These are phyloP conservation scores for Eucalyptus sp. DNA, from an alignment of 345 rosid genomes.

Conservation along the genomic window DNA sequence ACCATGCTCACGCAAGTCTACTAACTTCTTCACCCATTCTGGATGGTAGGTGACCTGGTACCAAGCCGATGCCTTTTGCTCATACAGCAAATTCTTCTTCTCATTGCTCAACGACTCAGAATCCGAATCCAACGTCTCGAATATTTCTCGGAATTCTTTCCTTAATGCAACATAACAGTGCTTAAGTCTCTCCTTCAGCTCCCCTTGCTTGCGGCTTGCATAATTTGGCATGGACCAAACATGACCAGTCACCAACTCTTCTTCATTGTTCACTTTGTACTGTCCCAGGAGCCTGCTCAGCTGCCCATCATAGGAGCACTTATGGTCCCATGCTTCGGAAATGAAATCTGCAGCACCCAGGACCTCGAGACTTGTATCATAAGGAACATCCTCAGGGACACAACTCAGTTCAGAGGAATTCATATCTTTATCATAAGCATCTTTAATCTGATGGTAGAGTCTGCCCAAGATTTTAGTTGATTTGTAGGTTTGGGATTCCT, in stretches of 20 bases:
- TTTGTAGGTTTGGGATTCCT: slow-evolving; percentile 52
- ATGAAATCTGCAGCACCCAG: slow-evolving; percentile 45
- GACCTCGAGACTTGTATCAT: slow-evolving; percentile 50
- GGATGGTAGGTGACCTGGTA: slow-evolving; percentile 83
- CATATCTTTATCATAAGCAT: slow-evolving; percentile 37
- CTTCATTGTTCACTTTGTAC: slow-evolving; percentile 79
- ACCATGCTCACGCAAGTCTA: not conserved
- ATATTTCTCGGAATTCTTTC: slow-evolving; percentile 61
- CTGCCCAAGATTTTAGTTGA: slow-evolving; percentile 72
- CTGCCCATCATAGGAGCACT: slow-evolving; percentile 63
- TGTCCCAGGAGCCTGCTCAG: slow-evolving; percentile 62
- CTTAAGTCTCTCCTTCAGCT: slow-evolving; percentile 62
- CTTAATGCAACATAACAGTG: slow-evolving; percentile 52
- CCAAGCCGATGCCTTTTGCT: slow-evolving; percentile 88
- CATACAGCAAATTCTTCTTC: slow-evolving; percentile 38
- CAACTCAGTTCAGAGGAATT: slow-evolving; percentile 18
- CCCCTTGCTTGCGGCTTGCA: slow-evolving; percentile 57
- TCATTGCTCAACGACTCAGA: slow-evolving; percentile 38
- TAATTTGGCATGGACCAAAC: slow-evolving; percentile 87
- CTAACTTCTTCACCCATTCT: slow-evolving; percentile 46
- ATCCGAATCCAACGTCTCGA: slow-evolving; percentile 33
- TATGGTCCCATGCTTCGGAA: slow-evolving; percentile 62
- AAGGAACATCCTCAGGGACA: slow-evolving; percentile 33
- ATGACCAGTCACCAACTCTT: slow-evolving; percentile 90
- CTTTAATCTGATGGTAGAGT: slow-evolving; percentile 51